Conservation (phyloP, 2,329 filamentous ascomycete genomes). For the Exophiala bonariae region DNA sequence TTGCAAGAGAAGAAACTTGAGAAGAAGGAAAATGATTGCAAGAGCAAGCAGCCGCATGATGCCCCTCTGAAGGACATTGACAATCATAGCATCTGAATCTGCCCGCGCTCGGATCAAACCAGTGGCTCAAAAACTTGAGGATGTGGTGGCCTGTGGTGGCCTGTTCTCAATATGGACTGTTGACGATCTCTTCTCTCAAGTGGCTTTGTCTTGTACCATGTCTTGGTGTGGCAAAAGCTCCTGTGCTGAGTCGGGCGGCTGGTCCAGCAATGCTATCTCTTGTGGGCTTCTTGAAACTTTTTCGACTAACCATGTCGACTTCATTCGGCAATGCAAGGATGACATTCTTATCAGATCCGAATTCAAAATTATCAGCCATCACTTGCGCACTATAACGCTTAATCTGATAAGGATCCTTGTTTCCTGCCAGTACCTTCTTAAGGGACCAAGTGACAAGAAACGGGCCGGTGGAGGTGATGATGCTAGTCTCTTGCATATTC, state of each 20-base stretch:
- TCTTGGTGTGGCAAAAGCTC: slow-evolving; percentile 39
- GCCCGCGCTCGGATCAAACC: too few relatives aligned
- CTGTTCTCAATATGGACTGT: slow-evolving; percentile 65
- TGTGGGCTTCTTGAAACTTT: slow-evolving; percentile 81
- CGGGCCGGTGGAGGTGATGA: slow-evolving; percentile 93
- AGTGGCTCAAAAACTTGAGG: too few relatives aligned
- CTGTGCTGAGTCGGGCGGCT: slow-evolving; percentile 47
- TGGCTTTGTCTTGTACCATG: slow-evolving; percentile 50
- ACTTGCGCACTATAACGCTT: slow-evolving; percentile 95
- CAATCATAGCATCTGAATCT: too few relatives aligned
- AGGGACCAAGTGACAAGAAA: slow-evolving; percentile 97
- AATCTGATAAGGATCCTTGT: slow-evolving; percentile 89
- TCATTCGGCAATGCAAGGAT: slow-evolving; percentile 96
- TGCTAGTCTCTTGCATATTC: slow-evolving; percentile 80
- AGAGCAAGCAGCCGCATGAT: too few relatives aligned
- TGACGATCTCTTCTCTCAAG: slow-evolving; percentile 78
- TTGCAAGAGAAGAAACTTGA: neutral
- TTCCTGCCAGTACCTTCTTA: slow-evolving; percentile 79
- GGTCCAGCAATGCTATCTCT: slow-evolving; percentile 82
- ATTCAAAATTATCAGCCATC: slow-evolving; percentile 98
- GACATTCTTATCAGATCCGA: slow-evolving; percentile 94
- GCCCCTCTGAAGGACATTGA: too few relatives aligned
- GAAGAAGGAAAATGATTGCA: too few relatives aligned
- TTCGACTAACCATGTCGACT: slow-evolving; percentile 94
- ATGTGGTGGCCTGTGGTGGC: too few relatives aligned